phyloP scores from a whole-genome alignment of 1,284 basidiomycete genomes.

The Trichosporon sp. region DNA sequence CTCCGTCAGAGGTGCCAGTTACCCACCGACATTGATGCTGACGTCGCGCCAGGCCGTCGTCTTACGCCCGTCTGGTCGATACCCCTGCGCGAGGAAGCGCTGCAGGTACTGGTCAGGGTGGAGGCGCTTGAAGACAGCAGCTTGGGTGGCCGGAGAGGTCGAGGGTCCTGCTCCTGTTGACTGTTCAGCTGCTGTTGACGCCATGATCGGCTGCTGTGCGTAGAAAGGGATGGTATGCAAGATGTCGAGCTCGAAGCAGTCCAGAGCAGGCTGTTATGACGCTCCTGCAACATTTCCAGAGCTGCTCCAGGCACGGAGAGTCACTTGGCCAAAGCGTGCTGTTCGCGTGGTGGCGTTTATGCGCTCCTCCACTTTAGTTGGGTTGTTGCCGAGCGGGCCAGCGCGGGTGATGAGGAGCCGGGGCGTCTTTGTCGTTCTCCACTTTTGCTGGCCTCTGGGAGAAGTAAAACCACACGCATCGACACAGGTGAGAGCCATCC shows the following conservation, averaged over 20 bases:
- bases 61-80: conserved; percentile 71
- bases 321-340: neutral
- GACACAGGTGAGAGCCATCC: neutral
- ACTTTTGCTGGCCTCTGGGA: conserved; percentile 1
- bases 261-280: neutral
- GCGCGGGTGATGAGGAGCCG: neutral
- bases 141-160: conserved; percentile 35
- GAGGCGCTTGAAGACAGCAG: conserved; percentile 71
- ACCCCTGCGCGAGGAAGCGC: conserved; percentile 65
- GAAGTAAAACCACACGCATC: neutral
- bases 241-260: neutral
- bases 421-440: neutral
- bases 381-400: neutral
- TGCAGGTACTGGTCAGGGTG: conserved; percentile 76
- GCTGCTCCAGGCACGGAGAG: neutral
- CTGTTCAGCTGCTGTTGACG: conserved; percentile 6
- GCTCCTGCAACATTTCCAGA: conserved; percentile 3
- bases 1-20: neutral
- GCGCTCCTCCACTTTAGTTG: neutral
- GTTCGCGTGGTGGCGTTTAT: neutral
- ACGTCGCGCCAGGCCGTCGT: conserved; percentile 62
- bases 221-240: neutral
- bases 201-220: conserved; percentile 9
- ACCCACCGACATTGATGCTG: conserved; percentile 67
- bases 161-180: neutral